Percentiles rank a stretch among this genome's conserved stretches.
Evolutionary conservation across 345 rosid genomes (phyloP).

Genomic region (Camelina sativa): DNA sequence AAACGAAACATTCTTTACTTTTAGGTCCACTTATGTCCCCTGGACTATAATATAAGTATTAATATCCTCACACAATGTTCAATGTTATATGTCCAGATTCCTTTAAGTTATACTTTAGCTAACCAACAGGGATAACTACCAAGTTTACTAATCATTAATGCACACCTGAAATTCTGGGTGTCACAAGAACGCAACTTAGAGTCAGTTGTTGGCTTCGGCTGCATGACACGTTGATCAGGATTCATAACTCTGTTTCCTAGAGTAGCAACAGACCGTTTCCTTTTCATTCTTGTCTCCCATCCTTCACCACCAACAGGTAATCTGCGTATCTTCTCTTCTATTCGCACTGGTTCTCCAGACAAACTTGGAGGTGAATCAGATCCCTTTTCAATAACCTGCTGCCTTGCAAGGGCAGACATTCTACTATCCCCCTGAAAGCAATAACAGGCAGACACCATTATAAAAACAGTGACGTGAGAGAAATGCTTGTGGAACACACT

Average conservation of each 20-base stretch:
- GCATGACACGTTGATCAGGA: constrained; percentile 67
- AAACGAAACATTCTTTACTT: background rate
- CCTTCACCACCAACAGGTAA: constrained; percentile 87
- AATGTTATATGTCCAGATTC: constrained; percentile 6
- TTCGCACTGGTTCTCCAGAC: constrained; percentile 55
- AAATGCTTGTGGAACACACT: constrained; percentile 20
- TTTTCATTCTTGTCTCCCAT: constrained; percentile 93
- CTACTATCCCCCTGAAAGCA: constrained; percentile 62
- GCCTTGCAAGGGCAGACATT: constrained; percentile 55
- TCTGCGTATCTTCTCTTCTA: constrained; percentile 81
- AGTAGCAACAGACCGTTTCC: constrained; percentile 87
- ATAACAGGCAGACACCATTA: constrained; percentile 31
- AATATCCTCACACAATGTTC: constrained; percentile 14
- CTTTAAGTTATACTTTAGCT: constrained; percentile 8
- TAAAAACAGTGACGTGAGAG: constrained; percentile 11
- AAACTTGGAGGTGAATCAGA: constrained; percentile 63
- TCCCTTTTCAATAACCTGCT: constrained; percentile 65
- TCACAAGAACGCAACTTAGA: constrained; percentile 75
- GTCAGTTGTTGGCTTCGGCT: constrained; percentile 60
- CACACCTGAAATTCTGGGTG: constrained; percentile 74
- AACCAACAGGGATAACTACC: constrained; percentile 9
- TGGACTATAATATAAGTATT: constrained; percentile 9
- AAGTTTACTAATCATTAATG: constrained; percentile 25
- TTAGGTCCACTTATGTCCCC: background rate
- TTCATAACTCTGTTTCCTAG: constrained; percentile 65